Evolutionary conservation across 164 flowering plant genomes (phyloP).

Genomic region (Saururus chinensis): DNA sequence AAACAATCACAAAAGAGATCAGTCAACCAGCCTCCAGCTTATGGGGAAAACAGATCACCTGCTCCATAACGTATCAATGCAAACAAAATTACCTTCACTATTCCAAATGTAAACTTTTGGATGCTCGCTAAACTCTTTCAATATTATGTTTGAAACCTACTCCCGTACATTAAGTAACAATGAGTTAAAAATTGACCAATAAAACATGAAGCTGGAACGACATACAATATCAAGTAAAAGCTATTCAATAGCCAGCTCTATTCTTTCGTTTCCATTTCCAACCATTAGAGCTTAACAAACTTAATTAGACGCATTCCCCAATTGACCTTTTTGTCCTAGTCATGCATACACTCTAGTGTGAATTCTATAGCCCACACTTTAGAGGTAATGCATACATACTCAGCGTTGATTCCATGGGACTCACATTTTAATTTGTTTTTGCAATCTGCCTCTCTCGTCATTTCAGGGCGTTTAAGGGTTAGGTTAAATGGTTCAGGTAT

Average conservation of each 20-base stretch:
- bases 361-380: too few species aligned
- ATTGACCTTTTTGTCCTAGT: neutral
- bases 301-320: too few species aligned
- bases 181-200: neutral
- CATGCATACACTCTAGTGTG: neutral
- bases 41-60: neutral
- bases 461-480: too few species aligned
- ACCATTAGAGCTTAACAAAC: too few species aligned
- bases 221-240: neutral
- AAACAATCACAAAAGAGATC: neutral
- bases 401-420: too few species aligned
- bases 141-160: conserved; percentile 56
- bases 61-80: neutral
- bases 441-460: too few species aligned
- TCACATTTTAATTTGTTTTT: too few species aligned
- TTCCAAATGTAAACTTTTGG: conserved; percentile 85
- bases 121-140: conserved; percentile 49
- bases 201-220: neutral
- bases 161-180: neutral
- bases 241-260: neutral
- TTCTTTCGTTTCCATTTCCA: neutral
- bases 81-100: conserved; percentile 58
- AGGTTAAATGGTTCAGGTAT: too few species aligned
- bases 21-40: neutral
- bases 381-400: neutral